phyloP scores from a whole-genome alignment of 2,329 filamentous ascomycete species.

The Teratosphaeriaceae sp. region DNA sequence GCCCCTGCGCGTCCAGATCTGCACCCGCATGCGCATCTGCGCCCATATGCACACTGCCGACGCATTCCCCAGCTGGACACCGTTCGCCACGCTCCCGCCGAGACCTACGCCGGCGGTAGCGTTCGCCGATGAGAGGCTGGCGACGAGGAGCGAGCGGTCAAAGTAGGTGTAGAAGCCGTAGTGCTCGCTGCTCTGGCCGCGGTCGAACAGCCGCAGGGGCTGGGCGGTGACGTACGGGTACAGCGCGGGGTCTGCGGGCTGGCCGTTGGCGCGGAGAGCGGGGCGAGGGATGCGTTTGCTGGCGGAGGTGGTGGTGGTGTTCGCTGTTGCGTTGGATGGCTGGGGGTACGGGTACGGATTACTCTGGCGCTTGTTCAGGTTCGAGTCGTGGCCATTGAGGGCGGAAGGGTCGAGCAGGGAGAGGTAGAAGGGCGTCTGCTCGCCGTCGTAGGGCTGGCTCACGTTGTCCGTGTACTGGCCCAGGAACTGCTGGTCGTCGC shows the following conservation, averaged over 20 bases:
- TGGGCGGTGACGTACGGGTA: constrained; percentile 64
- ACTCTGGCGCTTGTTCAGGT: constrained; percentile 11
- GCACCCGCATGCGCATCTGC: constrained; percentile 54
- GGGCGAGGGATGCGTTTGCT: constrained; percentile 57
- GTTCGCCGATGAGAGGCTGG: constrained; percentile 46
- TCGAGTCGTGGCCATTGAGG: constrained; percentile 12
- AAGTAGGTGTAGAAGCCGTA: constrained; percentile 95
- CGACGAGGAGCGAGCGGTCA: constrained; percentile 77
- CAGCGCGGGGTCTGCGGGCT: constrained; percentile 63
- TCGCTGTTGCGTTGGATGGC: constrained; percentile 8
- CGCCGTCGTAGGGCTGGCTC: constrained; percentile 65
- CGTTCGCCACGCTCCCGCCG: constrained; percentile 8
- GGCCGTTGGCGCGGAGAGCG: constrained; percentile 58
- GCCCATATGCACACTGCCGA: constrained; percentile 44
- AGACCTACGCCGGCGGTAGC: constrained; percentile 21
- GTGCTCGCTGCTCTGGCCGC: constrained; percentile 72
- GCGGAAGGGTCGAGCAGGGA: constrained; percentile 51
- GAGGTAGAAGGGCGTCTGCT: constrained; percentile 84
- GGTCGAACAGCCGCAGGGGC: constrained; percentile 78
- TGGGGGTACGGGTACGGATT: constrained; percentile 21
- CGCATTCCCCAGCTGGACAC: constrained; percentile 15
- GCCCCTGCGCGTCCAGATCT: constrained; percentile 52
- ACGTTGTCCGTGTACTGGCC: constrained; percentile 80
- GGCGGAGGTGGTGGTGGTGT: constrained; percentile 43
- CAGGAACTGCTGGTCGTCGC: constrained; percentile 70